phyloP scores from a whole-genome alignment of 129 eudicot species.

The Heracleum sosnowskyi region DNA sequence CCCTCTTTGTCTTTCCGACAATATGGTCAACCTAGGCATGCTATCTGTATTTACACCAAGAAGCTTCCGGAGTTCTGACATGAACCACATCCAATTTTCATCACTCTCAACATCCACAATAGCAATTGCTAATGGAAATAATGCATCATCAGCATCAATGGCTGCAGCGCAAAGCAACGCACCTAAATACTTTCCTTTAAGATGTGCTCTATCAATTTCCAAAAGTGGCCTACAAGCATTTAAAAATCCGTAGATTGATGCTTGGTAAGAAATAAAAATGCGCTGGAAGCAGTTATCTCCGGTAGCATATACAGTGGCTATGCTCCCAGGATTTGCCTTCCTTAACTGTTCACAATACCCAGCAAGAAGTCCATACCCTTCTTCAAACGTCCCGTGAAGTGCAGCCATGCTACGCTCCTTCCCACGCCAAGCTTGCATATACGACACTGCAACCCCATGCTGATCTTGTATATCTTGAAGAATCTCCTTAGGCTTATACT shows the following conservation, averaged over 20 bases:
- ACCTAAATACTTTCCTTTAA: conserved; percentile 91
- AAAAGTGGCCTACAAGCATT: conserved; percentile 91
- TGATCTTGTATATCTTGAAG: conserved; percentile 85
- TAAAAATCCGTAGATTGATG: conserved; percentile 78
- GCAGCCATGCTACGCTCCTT: conserved; percentile 99
- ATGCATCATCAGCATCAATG: conserved; percentile 75
- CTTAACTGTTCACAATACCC: conserved; percentile 80
- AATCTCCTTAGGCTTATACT: conserved; percentile 91
- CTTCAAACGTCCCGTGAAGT: conserved; percentile 92
- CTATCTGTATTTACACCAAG: conserved; percentile 86
- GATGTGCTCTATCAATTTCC: conserved; percentile 77
- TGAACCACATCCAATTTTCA: conserved; percentile 99
- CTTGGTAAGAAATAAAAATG: conserved; percentile 74
- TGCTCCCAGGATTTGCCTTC: conserved; percentile 75
- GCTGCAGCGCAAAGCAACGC: conserved; percentile 81
- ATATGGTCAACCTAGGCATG: conserved; percentile 88
- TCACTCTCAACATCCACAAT: conserved; percentile 81
- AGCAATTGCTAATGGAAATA: conserved; percentile 90
- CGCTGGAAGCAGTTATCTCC: conserved; percentile 91
- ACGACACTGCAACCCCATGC: conserved; percentile 96
- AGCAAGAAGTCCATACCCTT: conserved; percentile 83
- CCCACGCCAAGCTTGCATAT: conserved; percentile 99
- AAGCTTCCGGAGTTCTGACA: conserved; percentile 91
- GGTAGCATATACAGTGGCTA: conserved; percentile 65
- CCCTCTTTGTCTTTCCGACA: conserved; percentile 78